Percentiles rank a stretch among this genome's conserved stretches.
Evolutionary conservation across 2,329 filamentous ascomycete species (phyloP).

Genomic region (Stachybotrys chartarum): DNA sequence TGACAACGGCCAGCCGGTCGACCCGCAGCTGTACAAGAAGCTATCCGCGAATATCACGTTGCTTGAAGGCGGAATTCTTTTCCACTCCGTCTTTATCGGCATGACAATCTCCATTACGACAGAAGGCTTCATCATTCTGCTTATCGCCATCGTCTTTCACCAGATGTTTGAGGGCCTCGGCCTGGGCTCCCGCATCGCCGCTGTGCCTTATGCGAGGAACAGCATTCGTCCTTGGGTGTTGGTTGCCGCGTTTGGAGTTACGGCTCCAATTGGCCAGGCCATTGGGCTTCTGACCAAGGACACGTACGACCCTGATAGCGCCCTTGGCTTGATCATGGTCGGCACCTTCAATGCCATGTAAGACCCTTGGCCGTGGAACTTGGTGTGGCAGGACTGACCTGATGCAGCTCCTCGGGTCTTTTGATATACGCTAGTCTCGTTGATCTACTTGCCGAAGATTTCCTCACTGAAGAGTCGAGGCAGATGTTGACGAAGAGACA

Average conservation of each 20-base stretch:
- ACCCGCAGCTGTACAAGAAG: constrained; percentile 46
- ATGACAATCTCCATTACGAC: constrained; percentile 65
- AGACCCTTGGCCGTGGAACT: constrained; percentile 13
- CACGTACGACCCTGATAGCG: constrained; percentile 55
- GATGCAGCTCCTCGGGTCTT: constrained; percentile 47
- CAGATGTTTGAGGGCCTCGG: constrained; percentile 65
- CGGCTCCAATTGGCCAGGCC: constrained; percentile 57
- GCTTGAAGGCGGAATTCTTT: constrained; percentile 70
- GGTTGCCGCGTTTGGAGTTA: constrained; percentile 55
- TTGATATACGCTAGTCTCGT: constrained; percentile 57
- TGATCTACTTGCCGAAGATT: constrained; percentile 58
- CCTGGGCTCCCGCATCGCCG: constrained; percentile 63
- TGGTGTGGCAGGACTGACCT: constrained; percentile 1
- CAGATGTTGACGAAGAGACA: constrained; percentile 42
- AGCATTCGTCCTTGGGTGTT: constrained; percentile 54
- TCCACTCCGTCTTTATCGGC: constrained; percentile 71
- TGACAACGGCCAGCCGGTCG: constrained; percentile 35
- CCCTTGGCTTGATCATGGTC: constrained; percentile 57
- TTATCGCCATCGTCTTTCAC: constrained; percentile 65
- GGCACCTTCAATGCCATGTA: constrained; percentile 60
- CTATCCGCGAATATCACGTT: constrained; percentile 67
- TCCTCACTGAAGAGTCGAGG: constrained; percentile 51
- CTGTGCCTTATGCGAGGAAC: constrained; percentile 50
- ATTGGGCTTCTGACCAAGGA: constrained; percentile 51
- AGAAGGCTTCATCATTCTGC: constrained; percentile 58